phyloP scores from a whole-genome alignment of 208 protist species.

The Strigomonas culicis region DNA sequence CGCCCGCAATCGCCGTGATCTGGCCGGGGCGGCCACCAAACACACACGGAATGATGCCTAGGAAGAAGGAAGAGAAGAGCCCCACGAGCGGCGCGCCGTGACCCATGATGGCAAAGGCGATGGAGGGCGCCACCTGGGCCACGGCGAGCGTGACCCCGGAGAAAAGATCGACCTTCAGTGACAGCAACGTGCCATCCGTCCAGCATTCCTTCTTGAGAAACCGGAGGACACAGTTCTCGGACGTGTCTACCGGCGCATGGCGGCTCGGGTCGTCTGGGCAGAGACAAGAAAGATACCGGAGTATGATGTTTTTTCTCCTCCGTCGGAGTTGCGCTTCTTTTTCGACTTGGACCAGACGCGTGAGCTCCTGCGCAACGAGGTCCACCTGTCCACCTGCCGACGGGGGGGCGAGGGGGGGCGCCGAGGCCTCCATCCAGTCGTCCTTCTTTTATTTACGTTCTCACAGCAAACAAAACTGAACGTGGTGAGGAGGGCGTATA shows the following conservation, averaged over 20 bases:
- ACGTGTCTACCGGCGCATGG: neutral
- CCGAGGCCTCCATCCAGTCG: neutral
- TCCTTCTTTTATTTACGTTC: neutral
- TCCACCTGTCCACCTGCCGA: no score
- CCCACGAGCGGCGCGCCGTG: slow-evolving; percentile 38
- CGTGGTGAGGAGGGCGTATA: neutral
- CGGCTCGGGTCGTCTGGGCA: slow-evolving; percentile 12
- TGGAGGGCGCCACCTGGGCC: slow-evolving; percentile 42
- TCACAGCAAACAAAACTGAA: neutral
- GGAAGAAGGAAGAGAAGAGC: slow-evolving; percentile 52
- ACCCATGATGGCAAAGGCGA: slow-evolving; percentile 51
- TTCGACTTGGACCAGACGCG: neutral
- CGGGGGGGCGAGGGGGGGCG: no score
- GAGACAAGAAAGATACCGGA: slow-evolving; percentile 37
- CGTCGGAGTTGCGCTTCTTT: slow-evolving; percentile 7
- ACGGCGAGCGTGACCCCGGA: slow-evolving; percentile 45
- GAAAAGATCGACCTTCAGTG: slow-evolving; percentile 44
- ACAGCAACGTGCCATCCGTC: slow-evolving; percentile 42
- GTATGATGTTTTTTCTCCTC: slow-evolving; percentile 13
- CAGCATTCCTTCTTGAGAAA: slow-evolving; percentile 34
- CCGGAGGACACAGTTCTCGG: slow-evolving; percentile 21
- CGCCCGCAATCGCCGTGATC: slow-evolving; percentile 50
- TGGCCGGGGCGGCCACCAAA: slow-evolving; percentile 50
- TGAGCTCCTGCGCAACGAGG: no score
- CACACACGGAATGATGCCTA: slow-evolving; percentile 40